Evolutionary conservation across 805 yeast genomes (phyloP), one percentile per base, ranked within the genome.

Genomic region (Starmerella asiatica): DNA sequence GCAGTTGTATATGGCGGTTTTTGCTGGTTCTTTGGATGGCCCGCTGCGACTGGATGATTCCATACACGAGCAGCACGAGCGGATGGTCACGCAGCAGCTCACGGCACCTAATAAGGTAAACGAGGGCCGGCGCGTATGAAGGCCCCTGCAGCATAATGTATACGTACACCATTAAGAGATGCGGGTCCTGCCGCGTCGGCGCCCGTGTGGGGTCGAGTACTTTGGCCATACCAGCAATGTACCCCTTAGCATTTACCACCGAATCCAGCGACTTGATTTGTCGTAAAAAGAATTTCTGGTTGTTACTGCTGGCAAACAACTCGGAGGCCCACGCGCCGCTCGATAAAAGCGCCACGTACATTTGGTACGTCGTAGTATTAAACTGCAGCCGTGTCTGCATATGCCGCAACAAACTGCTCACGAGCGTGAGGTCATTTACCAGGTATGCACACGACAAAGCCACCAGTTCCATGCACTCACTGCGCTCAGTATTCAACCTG

Each of bases 221-320:
- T 3, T 76, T 76, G 0, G 94, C 91, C 67, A 82, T 83, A 1
- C 96, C 96, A 2, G 72, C 62, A 16, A 84, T 72, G 11, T 67
- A 66, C 32, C 68, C 70, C 8, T 65, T 59, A 19, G 35, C 38
- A 8, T 63, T 65, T 23, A 74, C 68, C 14, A 79, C 53, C 2
- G 91, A 72, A 56, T 91, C 98, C 56, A 73, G 76, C 0, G 94
- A 93, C 55, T 88, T 91, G 47, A 88, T 65, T 51, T 86, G 96
- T 49, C 98, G 73, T 44, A 91, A 62, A 46, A 88, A 76, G 55
- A 76, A 88, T 57, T 91, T 91, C 52, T 88, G 97, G 54, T 83
- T 88, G 45, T 83, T 81, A 27, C 83, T 75, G 35, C 79, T 76
- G 36, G 82, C 76, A 53, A 79, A 73, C 15, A 71, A 65, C 12